Evolutionary conservation across 75 land plant genomes (phyloP), one percentile per base, ranked within the genome.

Genomic region (Picea glauca): DNA sequence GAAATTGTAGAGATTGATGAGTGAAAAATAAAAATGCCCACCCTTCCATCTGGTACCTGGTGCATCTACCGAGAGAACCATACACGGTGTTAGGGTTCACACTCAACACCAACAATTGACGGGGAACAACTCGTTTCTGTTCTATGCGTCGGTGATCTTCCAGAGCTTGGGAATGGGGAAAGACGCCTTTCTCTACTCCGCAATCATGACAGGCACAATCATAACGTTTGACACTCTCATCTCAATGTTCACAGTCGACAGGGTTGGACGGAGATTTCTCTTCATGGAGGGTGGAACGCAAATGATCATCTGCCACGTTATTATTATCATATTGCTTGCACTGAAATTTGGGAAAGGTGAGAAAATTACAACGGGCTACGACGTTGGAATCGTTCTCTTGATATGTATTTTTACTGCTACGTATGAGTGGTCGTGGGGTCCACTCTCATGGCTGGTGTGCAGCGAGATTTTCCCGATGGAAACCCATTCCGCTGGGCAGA

Each of bases 71-170:
- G 26, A 26, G 26, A 26, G 26, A 26, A 26, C 26, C 26, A 26
- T 26, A 26, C 26, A 26, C 0, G 26, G 26, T 26, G 26, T 26
- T 26, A 26, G 26, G 26, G 26, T 26, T 26, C 26, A 26, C 26
- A 26, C 94, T 4, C 86, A 89, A 5, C 91, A 87, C 82, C 96
- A 93, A 79, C 94, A 92, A 63, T 84, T 96, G 46, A 87, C 99
- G 2, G 99, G 99, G 21, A 93, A 83, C 84, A 93, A 93, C 79
- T 90, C 96, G 13, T 90, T 95, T 20, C 84, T 93, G 57, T 95
- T 96, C 80, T 96, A 96, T 61, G 90, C 94, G 35, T 96, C 98
- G 2, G 94, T 96, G 31, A 85, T 96, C 12, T 91, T 96, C 75
- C 88, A 88, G 50, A 93, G 88, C 76, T 38, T 95, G 81, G 98